phyloP scores from a whole-genome alignment of 1,139 yeast genomes.

The Suhomyces wounanorum region DNA sequence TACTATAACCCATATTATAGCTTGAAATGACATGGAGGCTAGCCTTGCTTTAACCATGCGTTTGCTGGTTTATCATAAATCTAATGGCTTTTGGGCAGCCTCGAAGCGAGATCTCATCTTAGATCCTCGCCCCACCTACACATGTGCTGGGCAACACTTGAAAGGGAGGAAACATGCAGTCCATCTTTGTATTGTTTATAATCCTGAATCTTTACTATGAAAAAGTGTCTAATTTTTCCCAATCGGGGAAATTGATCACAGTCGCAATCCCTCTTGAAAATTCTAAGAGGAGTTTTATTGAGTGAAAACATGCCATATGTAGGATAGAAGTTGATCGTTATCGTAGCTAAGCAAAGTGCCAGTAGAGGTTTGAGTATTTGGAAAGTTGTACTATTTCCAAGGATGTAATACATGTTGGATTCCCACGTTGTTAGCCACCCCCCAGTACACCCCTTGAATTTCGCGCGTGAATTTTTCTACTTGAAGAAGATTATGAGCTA shows the following conservation, averaged over 20 bases:
- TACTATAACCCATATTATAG: no score
- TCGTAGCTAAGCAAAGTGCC: no score
- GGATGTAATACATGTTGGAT: not conserved
- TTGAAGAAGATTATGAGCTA: not conserved
- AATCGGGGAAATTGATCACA: not conserved
- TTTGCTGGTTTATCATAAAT: no score
- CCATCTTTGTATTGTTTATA: not conserved
- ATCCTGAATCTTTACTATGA: not conserved
- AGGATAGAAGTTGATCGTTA: no score
- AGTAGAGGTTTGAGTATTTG: no score
- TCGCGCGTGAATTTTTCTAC: not conserved
- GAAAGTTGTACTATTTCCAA: no score
- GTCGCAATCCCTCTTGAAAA: not conserved
- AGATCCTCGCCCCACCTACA: not conserved
- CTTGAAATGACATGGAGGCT: no score
- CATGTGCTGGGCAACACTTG: not conserved
- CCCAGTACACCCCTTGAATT: not conserved
- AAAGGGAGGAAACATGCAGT: not conserved
- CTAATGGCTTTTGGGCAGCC: not conserved
- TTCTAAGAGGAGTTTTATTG: no score
- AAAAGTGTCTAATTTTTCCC: slow-evolving; percentile 2
- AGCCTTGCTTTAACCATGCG: no score
- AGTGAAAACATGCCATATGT: not conserved
- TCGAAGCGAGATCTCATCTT: not conserved
- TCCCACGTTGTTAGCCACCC: not conserved